Evolutionary conservation across 73 alveolate species (phyloP).

Genomic region (Uronychia setigera): DNA sequence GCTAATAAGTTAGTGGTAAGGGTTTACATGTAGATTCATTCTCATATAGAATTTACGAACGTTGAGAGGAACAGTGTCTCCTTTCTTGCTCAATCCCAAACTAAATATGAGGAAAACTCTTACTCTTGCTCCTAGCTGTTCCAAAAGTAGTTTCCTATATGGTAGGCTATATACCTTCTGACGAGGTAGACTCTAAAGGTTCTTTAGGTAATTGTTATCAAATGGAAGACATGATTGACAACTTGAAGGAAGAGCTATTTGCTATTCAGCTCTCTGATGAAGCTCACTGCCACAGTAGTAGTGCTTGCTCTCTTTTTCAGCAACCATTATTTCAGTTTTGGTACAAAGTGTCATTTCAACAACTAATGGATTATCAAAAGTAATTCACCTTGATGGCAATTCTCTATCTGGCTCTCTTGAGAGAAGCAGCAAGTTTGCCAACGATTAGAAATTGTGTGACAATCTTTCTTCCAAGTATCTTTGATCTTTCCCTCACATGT

Average conservation of each 20-base stretch:
- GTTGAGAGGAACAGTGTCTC: neutral
- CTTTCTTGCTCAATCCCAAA: neutral
- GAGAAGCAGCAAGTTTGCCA: neutral
- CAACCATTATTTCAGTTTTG: neutral
- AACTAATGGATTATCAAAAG: neutral
- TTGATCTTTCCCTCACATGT: neutral
- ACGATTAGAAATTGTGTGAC: neutral
- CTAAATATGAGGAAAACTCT: neutral
- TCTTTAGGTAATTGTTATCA: neutral
- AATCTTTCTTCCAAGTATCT: neutral
- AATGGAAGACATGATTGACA: neutral
- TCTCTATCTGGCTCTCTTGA: neutral
- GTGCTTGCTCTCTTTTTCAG: neutral
- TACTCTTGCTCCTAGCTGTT: neutral
- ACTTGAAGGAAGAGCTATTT: neutral
- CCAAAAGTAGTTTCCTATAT: neutral
- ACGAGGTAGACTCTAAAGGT: neutral
- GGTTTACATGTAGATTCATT: neutral
- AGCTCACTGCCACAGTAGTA: neutral
- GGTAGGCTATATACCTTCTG: neutral
- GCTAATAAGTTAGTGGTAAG: neutral
- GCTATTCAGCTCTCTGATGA: neutral
- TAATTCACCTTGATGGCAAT: neutral
- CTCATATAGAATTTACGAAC: neutral
- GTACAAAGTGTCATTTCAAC: neutral